Percentiles rank a stretch among this genome's conserved stretches.
Conservation (phyloP, 768 basidiomycete species). For the Brasilioporus rufonigricans region DNA sequence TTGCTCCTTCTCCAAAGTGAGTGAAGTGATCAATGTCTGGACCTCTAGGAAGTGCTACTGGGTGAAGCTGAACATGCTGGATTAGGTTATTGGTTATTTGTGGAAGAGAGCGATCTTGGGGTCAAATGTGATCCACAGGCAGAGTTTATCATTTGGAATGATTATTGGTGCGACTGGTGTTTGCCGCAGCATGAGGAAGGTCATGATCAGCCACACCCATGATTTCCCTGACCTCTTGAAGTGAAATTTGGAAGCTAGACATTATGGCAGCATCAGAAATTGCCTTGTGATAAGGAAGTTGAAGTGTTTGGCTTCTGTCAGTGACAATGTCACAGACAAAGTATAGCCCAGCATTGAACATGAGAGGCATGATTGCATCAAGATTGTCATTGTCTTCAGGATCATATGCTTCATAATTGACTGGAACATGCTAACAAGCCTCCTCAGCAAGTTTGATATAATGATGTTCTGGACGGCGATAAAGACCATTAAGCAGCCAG, state of each 20-base stretch:
- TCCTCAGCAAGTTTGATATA: background rate
- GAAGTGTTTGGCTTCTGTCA: background rate
- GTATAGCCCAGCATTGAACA: constrained; percentile 2
- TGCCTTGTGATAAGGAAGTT: background rate
- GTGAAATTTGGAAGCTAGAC: background rate
- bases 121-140: background rate
- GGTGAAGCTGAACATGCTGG: too few relatives aligned
- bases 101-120: background rate
- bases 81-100: background rate
- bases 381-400: background rate
- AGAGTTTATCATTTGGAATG: background rate
- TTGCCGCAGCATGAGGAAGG: background rate
- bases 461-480: background rate
- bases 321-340: constrained; percentile 1
- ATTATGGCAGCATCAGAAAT: background rate
- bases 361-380: background rate
- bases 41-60: too few relatives aligned
- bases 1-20: too few relatives aligned
- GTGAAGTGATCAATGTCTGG: too few relatives aligned
- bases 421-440: background rate
- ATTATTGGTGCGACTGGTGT: background rate
- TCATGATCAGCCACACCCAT: background rate
- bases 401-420: background rate
- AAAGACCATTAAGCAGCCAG: constrained; percentile 4
- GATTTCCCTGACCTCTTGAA: background rate